Percentiles rank a stretch among this genome's conserved stretches.
Conservation (phyloP, 768 basidiomycete species). For the Melanogaster broomeanus region DNA sequence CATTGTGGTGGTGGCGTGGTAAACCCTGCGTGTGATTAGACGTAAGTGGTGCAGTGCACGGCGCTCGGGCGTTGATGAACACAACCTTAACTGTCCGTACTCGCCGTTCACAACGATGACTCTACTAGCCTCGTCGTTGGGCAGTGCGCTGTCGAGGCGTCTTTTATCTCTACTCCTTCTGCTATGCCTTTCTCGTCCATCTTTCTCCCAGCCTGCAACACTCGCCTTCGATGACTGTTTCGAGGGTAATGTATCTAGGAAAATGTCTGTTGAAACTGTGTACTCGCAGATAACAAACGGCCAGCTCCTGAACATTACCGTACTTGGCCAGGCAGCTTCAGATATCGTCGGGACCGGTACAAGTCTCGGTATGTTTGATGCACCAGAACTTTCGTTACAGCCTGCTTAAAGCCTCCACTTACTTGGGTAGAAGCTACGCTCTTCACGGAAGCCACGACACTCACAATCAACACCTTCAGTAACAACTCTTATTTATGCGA, state of each 20-base stretch:
- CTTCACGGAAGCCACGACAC: slow-evolving; percentile 78
- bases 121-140: slow-evolving; percentile 8
- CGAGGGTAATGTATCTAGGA: slow-evolving; percentile 50
- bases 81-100: slow-evolving; percentile 7
- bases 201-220: slow-evolving; percentile 57
- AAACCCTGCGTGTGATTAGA: slow-evolving; percentile 15
- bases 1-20: slow-evolving; percentile 26
- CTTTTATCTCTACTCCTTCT: slow-evolving; percentile 10
- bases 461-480: slow-evolving; percentile 73
- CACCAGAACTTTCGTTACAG: neutral
- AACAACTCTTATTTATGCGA: slow-evolving; percentile 78
- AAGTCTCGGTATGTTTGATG: slow-evolving; percentile 57
- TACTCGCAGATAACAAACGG: slow-evolving; percentile 68
- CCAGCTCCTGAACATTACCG: slow-evolving; percentile 63
- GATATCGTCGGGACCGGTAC: slow-evolving; percentile 61
- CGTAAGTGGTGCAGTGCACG: slow-evolving; percentile 1
- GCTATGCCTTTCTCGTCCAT: slow-evolving; percentile 25
- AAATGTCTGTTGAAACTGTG: slow-evolving; percentile 66
- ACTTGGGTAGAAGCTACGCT: slow-evolving; percentile 63
- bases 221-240: slow-evolving; percentile 74
- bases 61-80: slow-evolving; percentile 22
- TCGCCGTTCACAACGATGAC: slow-evolving; percentile 26
- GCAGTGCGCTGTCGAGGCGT: neutral
- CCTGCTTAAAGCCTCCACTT: slow-evolving; percentile 4
- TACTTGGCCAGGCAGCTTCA: slow-evolving; percentile 64